Evolutionary conservation across 2,329 filamentous ascomycete genomes (phyloP).

Genomic region (Cylindrodendrum hubeiense): DNA sequence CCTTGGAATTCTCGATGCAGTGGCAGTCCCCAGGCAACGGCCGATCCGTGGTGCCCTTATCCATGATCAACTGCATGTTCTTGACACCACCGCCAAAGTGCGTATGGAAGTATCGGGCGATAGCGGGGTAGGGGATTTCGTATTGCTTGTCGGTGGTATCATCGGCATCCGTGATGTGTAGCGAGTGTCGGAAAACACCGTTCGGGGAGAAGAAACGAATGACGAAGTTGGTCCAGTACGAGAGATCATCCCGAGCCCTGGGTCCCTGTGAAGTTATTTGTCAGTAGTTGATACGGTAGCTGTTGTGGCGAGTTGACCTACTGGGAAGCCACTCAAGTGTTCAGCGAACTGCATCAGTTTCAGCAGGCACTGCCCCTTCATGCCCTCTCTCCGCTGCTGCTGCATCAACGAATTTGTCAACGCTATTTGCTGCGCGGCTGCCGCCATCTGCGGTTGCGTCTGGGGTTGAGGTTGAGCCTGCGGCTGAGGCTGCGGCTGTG

Average conservation of each 20-base stretch:
- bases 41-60: conserved; percentile 70
- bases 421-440: conserved; percentile 46
- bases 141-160: conserved; percentile 80
- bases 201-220: conserved; percentile 82
- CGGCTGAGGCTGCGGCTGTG: conserved; percentile 47
- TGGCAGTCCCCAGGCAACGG: conserved; percentile 73
- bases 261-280: conserved; percentile 55
- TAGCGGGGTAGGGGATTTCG: conserved; percentile 83
- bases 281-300: background rate
- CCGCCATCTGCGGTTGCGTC: conserved; percentile 34
- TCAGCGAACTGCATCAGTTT: conserved; percentile 74
- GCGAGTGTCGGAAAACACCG: conserved; percentile 81
- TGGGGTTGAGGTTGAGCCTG: conserved; percentile 51
- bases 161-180: conserved; percentile 70
- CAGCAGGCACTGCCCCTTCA: conserved; percentile 70
- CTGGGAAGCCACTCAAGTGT: conserved; percentile 69
- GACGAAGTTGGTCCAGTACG: conserved; percentile 86
- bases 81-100: conserved; percentile 89
- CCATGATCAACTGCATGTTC: conserved; percentile 87
- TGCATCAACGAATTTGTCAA: conserved; percentile 53
- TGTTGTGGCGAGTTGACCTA: conserved; percentile 47
- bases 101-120: conserved; percentile 90
- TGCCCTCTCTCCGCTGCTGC: conserved; percentile 62
- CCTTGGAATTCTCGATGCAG: conserved; percentile 80
- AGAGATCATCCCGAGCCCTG: conserved; percentile 75